Base-by-base conservation (phyloP, 495 filamentous ascomycete genomes). In the Penicillium cataractarum region DNA sequence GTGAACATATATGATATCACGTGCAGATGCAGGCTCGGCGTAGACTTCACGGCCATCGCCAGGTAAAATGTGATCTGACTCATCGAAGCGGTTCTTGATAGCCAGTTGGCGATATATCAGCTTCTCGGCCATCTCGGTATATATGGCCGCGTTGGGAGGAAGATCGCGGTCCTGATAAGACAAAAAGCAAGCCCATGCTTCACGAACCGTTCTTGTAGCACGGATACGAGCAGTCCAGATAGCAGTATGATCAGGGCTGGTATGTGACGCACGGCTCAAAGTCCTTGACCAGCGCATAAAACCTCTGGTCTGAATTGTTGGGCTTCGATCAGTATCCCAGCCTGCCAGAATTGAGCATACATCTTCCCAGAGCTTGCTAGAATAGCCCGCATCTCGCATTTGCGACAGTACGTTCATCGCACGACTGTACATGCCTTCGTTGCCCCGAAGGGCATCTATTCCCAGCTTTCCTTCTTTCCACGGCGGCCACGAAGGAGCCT, bases 111-210 rank as follows among this genome's bases (percentile, higher is more conserved):
- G 65, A 22, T 77, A 79, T 15, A 85, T 69, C 8, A 90, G 62
- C 61, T 89, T 90, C 60, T 82, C 78, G 31, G 86, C 82, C 80
- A 91, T 89, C 32, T 83, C 86, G 53, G 77, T 67, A 67, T 86
- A 89, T 1, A 87, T 76, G 27, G 72, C 70, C 2, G 64, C 60
- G 49, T 65, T 74, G 3, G 72, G 69, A 31, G 70, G 64, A 46
- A 76, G 63, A 19, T 68, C 66, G 26, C 67, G 71, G 32, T 82
- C 74, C 62, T 84, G 77, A 49, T 78, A 86, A 0, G 84, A 79
- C 9, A 87, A 67, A 68, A 91, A 92, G 58, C 84, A 85, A 17
- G 82, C 83, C 90, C 90, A 92, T 12, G 89, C 90, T 75, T 92
- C 89, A 39, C 87, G 80, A 22, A 86, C 70, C 2, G 89, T 92